phyloP scores from a whole-genome alignment of 78 protist genomes.

The Parvularia atlantis region DNA sequence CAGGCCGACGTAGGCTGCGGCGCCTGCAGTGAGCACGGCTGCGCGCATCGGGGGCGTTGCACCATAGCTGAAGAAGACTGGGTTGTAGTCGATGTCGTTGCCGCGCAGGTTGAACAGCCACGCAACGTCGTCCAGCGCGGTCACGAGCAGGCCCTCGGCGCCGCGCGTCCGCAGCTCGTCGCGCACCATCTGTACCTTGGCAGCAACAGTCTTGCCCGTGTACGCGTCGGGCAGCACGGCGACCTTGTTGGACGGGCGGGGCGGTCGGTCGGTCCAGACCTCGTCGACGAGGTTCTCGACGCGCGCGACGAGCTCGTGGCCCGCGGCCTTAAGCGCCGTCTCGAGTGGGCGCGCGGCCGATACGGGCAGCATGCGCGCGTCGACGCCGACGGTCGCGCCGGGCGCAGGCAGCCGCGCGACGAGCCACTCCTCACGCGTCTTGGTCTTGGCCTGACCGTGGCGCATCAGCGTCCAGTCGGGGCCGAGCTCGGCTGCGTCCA shows the following conservation, averaged over 20 bases:
- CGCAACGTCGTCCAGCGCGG: conserved; percentile 71
- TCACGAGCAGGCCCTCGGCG: conserved; percentile 33
- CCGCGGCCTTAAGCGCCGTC: neutral
- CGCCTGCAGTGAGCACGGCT: too few species aligned
- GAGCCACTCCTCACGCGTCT: conserved; percentile 40
- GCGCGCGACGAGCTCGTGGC: neutral
- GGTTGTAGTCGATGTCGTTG: conserved; percentile 43
- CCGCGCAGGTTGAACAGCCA: conserved; percentile 77
- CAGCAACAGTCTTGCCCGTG: conserved; percentile 7
- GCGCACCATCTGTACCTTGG: conserved; percentile 19
- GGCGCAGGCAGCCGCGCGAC: neutral
- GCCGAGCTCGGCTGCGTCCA: too few species aligned
- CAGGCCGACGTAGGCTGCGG: too few species aligned
- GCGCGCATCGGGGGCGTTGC: too few species aligned
- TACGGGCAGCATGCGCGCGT: conserved; percentile 24
- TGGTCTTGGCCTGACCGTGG: conserved; percentile 31
- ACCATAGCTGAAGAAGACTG: conserved; percentile 40
- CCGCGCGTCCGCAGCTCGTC: neutral
- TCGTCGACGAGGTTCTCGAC: conserved; percentile 34
- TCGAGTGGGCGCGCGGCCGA: too few species aligned
- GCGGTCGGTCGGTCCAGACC: too few species aligned
- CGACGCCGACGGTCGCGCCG: conserved; percentile 32
- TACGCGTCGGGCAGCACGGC: neutral
- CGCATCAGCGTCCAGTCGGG: conserved; percentile 62
- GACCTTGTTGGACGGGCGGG: neutral